Evolutionary conservation across 2,329 filamentous ascomycete genomes (phyloP).

Genomic region (Leptoxyphium fumago): DNA sequence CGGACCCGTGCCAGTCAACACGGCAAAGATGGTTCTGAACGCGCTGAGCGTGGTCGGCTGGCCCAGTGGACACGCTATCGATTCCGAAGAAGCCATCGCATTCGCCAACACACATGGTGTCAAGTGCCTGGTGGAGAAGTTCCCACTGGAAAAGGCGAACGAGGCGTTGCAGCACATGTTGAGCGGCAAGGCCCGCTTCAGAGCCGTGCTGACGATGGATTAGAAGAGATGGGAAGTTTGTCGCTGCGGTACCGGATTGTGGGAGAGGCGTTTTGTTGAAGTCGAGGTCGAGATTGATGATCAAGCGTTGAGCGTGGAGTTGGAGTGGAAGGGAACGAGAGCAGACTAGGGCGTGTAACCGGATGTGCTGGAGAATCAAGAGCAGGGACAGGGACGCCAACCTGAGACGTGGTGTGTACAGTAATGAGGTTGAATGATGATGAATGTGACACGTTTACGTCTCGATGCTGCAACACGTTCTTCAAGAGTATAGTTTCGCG

Average conservation of each 20-base stretch:
- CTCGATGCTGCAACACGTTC: too few relatives aligned
- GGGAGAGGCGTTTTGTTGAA: neutral
- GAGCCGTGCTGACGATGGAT: conserved; percentile 36
- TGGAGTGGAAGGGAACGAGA: too few relatives aligned
- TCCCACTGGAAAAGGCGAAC: conserved; percentile 35
- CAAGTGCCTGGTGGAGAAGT: conserved; percentile 40
- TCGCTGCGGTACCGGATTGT: neutral
- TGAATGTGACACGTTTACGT: too few relatives aligned
- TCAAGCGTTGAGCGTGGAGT: too few relatives aligned
- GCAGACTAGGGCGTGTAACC: too few relatives aligned
- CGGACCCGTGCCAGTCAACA: conserved; percentile 30
- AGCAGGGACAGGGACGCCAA: too few relatives aligned
- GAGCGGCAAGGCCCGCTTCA: conserved; percentile 32
- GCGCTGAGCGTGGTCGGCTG: conserved; percentile 36
- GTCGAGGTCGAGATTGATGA: neutral
- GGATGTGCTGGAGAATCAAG: too few relatives aligned
- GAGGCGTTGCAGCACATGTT: conserved; percentile 31
- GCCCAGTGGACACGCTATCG: conserved; percentile 38
- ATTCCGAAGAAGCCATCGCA: conserved; percentile 38
- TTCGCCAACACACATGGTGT: conserved; percentile 34
- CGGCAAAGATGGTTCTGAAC: conserved; percentile 29
- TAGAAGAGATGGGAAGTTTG: conserved; percentile 7
- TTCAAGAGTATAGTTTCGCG: too few relatives aligned
- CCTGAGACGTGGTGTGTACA: too few relatives aligned
- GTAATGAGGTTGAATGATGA: too few relatives aligned